Evolutionary conservation across 208 protist species (phyloP).

Genomic region (Leishmania aethiopica): DNA sequence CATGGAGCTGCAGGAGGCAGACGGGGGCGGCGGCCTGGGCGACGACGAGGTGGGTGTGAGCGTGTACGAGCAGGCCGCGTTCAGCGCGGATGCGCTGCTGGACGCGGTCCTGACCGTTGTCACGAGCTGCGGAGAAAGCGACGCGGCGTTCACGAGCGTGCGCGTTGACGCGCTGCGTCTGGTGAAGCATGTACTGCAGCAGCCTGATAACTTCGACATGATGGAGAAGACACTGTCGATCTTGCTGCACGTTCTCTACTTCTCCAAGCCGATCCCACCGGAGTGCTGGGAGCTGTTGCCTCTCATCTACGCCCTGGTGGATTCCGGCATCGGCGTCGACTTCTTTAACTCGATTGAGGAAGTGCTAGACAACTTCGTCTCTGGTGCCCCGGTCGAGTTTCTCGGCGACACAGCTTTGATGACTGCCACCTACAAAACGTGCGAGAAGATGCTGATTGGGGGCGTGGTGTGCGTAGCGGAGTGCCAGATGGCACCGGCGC

Average conservation of each 20-base stretch:
- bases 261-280: slow-evolving; percentile 64
- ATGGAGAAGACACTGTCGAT: slow-evolving; percentile 84
- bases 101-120: slow-evolving; percentile 81
- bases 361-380: slow-evolving; percentile 87
- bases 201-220: slow-evolving; percentile 82
- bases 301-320: slow-evolving; percentile 63
- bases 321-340: slow-evolving; percentile 84
- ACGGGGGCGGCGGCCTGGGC: slow-evolving; percentile 3
- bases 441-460: slow-evolving; percentile 85
- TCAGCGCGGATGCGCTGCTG: slow-evolving; percentile 76
- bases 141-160: slow-evolving; percentile 49
- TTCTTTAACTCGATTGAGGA: slow-evolving; percentile 83
- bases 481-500: slow-evolving; percentile 64
- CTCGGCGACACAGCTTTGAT: slow-evolving; percentile 68
- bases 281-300: slow-evolving; percentile 75
- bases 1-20: slow-evolving; percentile 53
- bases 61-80: slow-evolving; percentile 59
- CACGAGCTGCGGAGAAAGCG: slow-evolving; percentile 53
- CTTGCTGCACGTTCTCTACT: slow-evolving; percentile 66
- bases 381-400: slow-evolving; percentile 61
- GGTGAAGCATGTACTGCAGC: slow-evolving; percentile 51
- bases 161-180: slow-evolving; percentile 67
- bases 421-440: slow-evolving; percentile 66
- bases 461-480: slow-evolving; percentile 48
- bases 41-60: slow-evolving; percentile 17